Percentiles rank a stretch among this genome's conserved stretches.
These are phyloP conservation scores for Chlorella sp. DNA, from an alignment of 139 green algal genomes.

Conservation along the genomic window DNA sequence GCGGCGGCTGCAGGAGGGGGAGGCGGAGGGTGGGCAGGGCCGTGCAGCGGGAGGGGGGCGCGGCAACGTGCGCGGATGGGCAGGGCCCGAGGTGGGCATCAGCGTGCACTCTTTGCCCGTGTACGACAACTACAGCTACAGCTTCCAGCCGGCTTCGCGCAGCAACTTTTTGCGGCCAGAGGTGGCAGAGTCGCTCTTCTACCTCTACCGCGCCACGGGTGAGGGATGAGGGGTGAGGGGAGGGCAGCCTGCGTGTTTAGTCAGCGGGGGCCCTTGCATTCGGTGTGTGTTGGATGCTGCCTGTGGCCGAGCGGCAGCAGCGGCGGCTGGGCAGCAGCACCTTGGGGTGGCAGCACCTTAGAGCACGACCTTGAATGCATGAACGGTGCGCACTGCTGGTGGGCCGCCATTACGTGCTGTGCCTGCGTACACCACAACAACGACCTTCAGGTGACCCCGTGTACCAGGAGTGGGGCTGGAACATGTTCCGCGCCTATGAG, in stretches of 20 bases:
- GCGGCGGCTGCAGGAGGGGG: no score
- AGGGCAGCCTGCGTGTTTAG: no score
- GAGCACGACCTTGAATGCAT: no score
- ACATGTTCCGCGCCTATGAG: constrained; percentile 76
- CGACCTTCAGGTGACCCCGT: constrained; percentile 33
- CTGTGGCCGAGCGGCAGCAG: neutral
- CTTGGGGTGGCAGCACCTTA: neutral
- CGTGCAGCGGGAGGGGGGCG: no score
- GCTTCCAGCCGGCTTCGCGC: neutral
- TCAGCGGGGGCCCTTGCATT: no score
- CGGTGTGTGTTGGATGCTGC: no score
- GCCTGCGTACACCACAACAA: neutral
- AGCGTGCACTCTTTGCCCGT: neutral
- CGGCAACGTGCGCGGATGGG: no score
- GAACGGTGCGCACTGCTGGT: neutral
- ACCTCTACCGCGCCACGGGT: constrained; percentile 70
- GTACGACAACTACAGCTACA: constrained; percentile 1
- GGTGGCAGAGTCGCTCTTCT: constrained; percentile 76
- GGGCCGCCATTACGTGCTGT: neutral
- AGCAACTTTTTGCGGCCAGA: constrained; percentile 79
- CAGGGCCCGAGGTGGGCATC: no score
- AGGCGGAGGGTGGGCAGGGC: no score
- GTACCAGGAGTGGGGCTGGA: constrained; percentile 78
- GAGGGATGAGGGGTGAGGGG: no score
- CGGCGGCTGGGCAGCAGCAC: neutral